phyloP scores from a whole-genome alignment of 805 yeast species.

The Lachancea meyersii region DNA sequence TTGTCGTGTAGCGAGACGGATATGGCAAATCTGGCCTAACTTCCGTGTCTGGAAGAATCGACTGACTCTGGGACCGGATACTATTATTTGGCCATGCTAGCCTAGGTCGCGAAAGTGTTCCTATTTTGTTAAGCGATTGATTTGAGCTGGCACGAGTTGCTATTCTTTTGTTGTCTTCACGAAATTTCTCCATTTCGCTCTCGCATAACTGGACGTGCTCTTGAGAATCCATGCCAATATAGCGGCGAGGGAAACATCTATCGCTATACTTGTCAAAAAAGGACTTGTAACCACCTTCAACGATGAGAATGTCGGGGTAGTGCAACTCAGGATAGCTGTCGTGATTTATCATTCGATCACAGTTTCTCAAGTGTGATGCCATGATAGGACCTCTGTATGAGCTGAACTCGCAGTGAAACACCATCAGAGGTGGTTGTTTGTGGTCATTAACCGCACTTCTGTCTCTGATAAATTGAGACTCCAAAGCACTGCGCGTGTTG shows the following conservation, averaged over 20 bases:
- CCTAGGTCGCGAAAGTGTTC: neutral
- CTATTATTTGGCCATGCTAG: neutral
- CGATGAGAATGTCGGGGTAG: constrained; percentile 82
- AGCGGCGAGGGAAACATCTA: constrained; percentile 69
- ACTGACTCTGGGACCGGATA: neutral
- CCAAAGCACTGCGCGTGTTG: constrained; percentile 63
- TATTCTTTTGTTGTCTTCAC: constrained; percentile 37
- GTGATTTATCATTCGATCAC: constrained; percentile 70
- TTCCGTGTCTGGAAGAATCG: neutral
- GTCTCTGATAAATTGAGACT: constrained; percentile 41
- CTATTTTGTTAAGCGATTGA: constrained; percentile 16
- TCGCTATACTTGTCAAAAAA: constrained; percentile 56
- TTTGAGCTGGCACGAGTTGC: constrained; percentile 34
- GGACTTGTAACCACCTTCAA: constrained; percentile 85
- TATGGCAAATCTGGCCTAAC: neutral
- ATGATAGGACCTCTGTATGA: constrained; percentile 90
- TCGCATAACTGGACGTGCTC: constrained; percentile 39
- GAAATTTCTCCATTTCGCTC: constrained; percentile 47
- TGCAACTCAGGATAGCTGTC: constrained; percentile 72
- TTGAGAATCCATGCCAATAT: constrained; percentile 69
- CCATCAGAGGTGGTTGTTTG: constrained; percentile 41
- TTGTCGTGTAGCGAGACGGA: neutral
- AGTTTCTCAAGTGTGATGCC: constrained; percentile 78
- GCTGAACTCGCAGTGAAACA: constrained; percentile 94
- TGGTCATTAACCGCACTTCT: constrained; percentile 6